Conservation (phyloP, 805 yeast genomes). For the Grigorovia humatica region DNA sequence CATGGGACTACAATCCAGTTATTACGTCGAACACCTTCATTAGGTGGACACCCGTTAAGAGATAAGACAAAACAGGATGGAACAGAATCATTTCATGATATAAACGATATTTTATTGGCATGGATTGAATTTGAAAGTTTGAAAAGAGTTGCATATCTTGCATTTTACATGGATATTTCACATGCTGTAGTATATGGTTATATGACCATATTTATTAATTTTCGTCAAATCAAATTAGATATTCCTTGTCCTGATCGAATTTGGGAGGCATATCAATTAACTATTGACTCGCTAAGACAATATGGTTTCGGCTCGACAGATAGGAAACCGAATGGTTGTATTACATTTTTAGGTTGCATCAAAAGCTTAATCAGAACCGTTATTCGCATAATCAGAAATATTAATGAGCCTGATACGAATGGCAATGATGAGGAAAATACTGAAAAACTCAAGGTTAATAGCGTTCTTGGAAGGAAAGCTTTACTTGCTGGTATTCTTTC, state of each 20-base stretch:
- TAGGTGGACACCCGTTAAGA: conserved; percentile 59
- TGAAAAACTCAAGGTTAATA: conserved; percentile 9
- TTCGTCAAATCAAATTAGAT: conserved; percentile 51
- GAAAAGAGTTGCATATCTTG: conserved; percentile 70
- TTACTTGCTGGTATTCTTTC: conserved; percentile 58
- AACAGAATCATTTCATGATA: conserved; percentile 10
- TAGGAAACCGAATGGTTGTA: conserved; percentile 11
- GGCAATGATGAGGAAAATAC: neutral
- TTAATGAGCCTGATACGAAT: neutral
- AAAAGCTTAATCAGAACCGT: conserved; percentile 48
- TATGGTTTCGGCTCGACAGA: conserved; percentile 16
- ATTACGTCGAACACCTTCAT: conserved; percentile 60
- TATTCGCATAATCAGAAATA: neutral
- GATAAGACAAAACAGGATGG: conserved; percentile 5
- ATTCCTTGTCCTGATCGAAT: conserved; percentile 54
- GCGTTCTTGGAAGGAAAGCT: conserved; percentile 56
- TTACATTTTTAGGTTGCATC: conserved; percentile 45
- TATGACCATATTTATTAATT: conserved; percentile 40
- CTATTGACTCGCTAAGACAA: conserved; percentile 14
- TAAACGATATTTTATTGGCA: conserved; percentile 22
- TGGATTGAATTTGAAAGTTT: conserved; percentile 78
- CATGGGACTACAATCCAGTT: conserved; percentile 81
- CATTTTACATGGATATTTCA: conserved; percentile 69
- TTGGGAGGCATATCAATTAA: conserved; percentile 38
- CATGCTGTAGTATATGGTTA: conserved; percentile 77